Evolutionary conservation across 176 grass and related monocot species (phyloP).

Genomic region (Pontederia crassipes): DNA sequence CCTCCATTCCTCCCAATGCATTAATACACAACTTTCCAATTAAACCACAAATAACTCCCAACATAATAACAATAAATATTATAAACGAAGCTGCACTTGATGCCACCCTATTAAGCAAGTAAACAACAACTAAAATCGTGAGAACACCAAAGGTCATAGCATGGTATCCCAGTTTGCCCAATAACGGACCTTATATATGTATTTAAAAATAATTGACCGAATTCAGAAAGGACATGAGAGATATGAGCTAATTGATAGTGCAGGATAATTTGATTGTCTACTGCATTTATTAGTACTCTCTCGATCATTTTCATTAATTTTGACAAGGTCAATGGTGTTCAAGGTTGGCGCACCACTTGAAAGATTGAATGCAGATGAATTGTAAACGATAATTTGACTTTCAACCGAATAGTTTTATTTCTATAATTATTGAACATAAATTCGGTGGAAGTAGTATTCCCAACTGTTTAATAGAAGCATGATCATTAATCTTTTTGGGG

Average conservation of each 20-base stretch:
- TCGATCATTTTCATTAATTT: slow-evolving; percentile 16
- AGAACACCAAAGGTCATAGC: slow-evolving; percentile 63
- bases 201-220: slow-evolving; percentile 36
- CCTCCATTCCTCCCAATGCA: slow-evolving; percentile 60
- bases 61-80: slow-evolving; percentile 51
- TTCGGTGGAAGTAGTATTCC: too few species aligned
- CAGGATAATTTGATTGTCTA: slow-evolving; percentile 12
- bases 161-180: slow-evolving; percentile 62
- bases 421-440: too few species aligned
- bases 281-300: slow-evolving; percentile 4
- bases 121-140: slow-evolving; percentile 65
- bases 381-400: too few species aligned
- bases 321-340: neutral
- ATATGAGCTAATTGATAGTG: slow-evolving; percentile 32
- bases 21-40: slow-evolving; percentile 66
- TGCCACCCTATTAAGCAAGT: slow-evolving; percentile 36
- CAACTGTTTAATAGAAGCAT: too few species aligned
- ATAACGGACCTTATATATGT: slow-evolving; percentile 63
- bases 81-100: slow-evolving; percentile 57
- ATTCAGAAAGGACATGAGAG: slow-evolving; percentile 18
- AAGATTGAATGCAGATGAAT: neutral
- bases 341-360: slow-evolving; percentile 7
- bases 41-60: slow-evolving; percentile 69
- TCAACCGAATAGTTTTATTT: neutral
- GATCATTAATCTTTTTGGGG: slow-evolving; percentile 23